Evolutionary conservation across 2,329 filamentous ascomycete species (phyloP).

Genomic region (Fusarium compactum): DNA sequence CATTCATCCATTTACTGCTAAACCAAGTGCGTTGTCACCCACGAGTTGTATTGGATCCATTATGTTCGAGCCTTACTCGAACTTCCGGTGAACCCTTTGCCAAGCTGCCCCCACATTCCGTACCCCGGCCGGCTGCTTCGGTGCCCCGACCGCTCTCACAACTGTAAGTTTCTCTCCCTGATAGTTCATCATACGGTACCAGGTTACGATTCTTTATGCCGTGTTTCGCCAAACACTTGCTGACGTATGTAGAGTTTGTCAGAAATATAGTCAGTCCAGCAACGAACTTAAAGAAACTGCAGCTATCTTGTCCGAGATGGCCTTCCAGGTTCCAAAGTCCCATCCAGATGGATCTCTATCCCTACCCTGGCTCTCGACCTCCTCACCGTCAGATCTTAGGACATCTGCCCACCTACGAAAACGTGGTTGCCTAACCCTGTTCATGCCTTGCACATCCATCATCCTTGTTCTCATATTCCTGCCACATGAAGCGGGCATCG

Average conservation of each 20-base stretch:
- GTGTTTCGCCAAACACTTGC: background rate
- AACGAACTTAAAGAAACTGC: background rate
- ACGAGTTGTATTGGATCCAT: constrained; percentile 1
- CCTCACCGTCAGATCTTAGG: constrained; percentile 28
- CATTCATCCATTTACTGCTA: constrained; percentile 3
- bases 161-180: constrained; percentile 1
- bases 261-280: background rate
- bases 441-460: constrained; percentile 15
- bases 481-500: constrained; percentile 6
- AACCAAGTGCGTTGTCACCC: background rate
- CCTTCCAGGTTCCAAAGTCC: constrained; percentile 16
- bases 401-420: constrained; percentile 9
- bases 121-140: constrained; percentile 24
- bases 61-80: constrained; percentile 1
- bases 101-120: constrained; percentile 27
- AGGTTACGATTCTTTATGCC: constrained; percentile 10
- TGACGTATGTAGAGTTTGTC: background rate
- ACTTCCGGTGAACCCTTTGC: constrained; percentile 16
- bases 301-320: constrained; percentile 7
- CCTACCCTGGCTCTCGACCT: constrained; percentile 6
- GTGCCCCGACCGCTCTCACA: constrained; percentile 5
- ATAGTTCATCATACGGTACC: background rate
- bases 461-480: background rate
- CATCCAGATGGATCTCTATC: constrained; percentile 1
- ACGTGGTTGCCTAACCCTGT: constrained; percentile 35